Evolutionary conservation across 1,284 basidiomycete genomes (phyloP), one percentile per base, ranked within the genome.

Genomic region (Pseudozyma tsukubaensis): DNA sequence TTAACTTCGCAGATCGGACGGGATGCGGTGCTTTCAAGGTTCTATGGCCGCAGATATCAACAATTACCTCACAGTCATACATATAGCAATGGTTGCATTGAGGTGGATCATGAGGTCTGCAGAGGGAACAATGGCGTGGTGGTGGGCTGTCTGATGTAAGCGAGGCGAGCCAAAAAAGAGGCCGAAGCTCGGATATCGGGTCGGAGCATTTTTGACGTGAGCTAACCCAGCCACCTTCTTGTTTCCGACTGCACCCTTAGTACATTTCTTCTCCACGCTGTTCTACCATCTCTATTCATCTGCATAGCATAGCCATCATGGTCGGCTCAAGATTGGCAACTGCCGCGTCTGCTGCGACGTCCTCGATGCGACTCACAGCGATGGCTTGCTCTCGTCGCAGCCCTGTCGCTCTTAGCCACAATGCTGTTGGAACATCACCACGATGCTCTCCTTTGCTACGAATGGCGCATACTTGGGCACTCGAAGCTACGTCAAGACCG

Each of bases 21-120:
- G 90, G 90, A 91, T 91, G 89, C 89, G 88, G 89, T 90, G 89
- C 88, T 91, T 90, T 90, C 89, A 88, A 86, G 88, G 89, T 90
- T 89, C 89, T 90, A 89, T 91, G 89, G 89, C 89, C 89, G 87
- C 89, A 89, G 89, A 90, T 90, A 63, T 48, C 21, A 37, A 2
- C 1, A 0, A 18, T 10, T 3, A 3, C 21, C 29, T 18, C n/a
- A 44, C 16, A n/a, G n/a, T 8, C 29, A 16, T 16, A n/a, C 14
- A 34, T 44, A 29, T 1, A 7, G 1, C 42, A 18, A 16, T 16
- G 29, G 32, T 18, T 5, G n/a, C 19, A 3, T 45, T 16, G 44
- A 24, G 19, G 14, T 24, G 12, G 32, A 13, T 48, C 9, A 14
- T 29, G 43, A 12, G 10, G 11, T 13, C 12, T 45, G 43, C 8